A percentile compares a stretch with the other conserved stretches of the same genome.
Evolutionary conservation across 371 early-diverging fungal genomes (phyloP).

Genomic region (Umbelopsis sp.): DNA sequence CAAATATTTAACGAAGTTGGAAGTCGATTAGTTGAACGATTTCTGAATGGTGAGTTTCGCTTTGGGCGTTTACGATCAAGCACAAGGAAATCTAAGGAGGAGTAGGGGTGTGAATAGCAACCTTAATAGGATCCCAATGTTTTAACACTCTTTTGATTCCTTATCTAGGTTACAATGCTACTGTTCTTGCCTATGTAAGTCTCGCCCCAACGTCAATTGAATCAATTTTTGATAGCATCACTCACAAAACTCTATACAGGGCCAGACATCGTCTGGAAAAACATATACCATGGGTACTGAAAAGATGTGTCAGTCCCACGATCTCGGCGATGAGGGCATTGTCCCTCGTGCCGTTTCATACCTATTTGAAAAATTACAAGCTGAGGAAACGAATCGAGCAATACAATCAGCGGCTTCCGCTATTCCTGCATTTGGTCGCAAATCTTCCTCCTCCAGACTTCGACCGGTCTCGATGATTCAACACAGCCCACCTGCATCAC

Average conservation of each 20-base stretch:
- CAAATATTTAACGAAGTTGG: constrained; percentile 75
- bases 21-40: constrained; percentile 76
- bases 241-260: constrained; percentile 32
- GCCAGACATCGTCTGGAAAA: constrained; percentile 96
- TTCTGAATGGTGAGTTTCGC: constrained; percentile 76
- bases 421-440: constrained; percentile 28
- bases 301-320: constrained; percentile 58
- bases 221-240: neutral
- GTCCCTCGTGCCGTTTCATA: constrained; percentile 86
- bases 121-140: neutral
- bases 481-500: constrained; percentile 30
- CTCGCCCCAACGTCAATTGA: constrained; percentile 26
- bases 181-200: constrained; percentile 93
- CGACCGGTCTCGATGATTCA: constrained; percentile 43
- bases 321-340: constrained; percentile 61
- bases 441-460: constrained; percentile 28
- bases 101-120: neutral
- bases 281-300: constrained; percentile 98
- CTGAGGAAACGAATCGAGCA: constrained; percentile 22
- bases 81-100: too few relatives aligned
- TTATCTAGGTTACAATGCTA: constrained; percentile 86
- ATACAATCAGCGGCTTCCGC: constrained; percentile 25
- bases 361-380: constrained; percentile 65
- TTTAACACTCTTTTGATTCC: constrained; percentile 12
- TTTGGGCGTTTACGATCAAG: too few relatives aligned